phyloP scores from a whole-genome alignment of 1,284 basidiomycete species.

The Mycosarcoma maydis region DNA sequence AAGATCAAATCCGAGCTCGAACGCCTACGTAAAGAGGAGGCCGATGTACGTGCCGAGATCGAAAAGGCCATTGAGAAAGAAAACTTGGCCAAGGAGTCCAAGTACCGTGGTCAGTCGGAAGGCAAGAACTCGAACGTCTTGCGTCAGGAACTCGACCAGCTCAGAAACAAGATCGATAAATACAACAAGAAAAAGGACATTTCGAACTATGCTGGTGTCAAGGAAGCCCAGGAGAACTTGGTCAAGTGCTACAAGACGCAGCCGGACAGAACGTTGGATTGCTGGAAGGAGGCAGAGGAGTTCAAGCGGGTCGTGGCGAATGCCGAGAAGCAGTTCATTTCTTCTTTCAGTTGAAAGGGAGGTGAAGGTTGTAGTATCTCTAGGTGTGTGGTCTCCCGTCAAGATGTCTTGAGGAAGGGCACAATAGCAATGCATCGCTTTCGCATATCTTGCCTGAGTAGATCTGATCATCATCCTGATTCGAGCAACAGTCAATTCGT shows the following conservation, averaged over 20 bases:
- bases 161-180: slow-evolving; percentile 75
- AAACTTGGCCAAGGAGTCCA: slow-evolving; percentile 53
- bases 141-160: slow-evolving; percentile 57
- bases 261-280: slow-evolving; percentile 75
- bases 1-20: slow-evolving; percentile 62
- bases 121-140: slow-evolving; percentile 59
- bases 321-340: slow-evolving; percentile 71
- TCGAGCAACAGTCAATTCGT: no score
- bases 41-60: slow-evolving; percentile 58
- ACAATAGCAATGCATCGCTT: no score
- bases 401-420: no score
- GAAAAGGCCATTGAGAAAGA: slow-evolving; percentile 63
- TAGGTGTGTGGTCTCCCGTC: no score
- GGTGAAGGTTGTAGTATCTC: no score
- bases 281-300: slow-evolving; percentile 78
- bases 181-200: slow-evolving; percentile 75
- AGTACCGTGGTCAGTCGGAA: slow-evolving; percentile 47
- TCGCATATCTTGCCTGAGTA: no score
- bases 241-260: slow-evolving; percentile 80
- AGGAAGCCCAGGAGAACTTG: slow-evolving; percentile 73
- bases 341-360: slow-evolving; percentile 32
- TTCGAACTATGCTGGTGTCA: slow-evolving; percentile 73
- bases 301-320: slow-evolving; percentile 78
- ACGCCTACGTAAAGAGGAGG: slow-evolving; percentile 58
- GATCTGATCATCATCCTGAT: no score